Conservation (phyloP, 176 grass and related monocot genomes). For the Metroxylon sagu region DNA sequence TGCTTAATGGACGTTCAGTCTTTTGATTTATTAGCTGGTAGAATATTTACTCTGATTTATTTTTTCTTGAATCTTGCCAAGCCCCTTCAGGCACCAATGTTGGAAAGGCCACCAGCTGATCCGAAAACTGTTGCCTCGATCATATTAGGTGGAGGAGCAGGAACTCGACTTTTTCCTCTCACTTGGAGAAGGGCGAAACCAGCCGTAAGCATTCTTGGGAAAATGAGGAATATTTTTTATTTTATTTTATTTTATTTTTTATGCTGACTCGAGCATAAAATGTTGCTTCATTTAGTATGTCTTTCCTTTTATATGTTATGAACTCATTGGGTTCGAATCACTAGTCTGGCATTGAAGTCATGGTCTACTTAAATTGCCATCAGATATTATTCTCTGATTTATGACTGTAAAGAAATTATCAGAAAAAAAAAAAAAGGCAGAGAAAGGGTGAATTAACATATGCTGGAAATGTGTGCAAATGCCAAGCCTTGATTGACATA, state of each 20-base stretch:
- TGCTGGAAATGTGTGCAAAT: too few relatives aligned
- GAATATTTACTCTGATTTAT: not conserved
- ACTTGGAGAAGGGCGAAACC: constrained; percentile 77
- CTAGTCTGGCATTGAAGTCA: too few relatives aligned
- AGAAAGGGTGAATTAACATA: too few relatives aligned
- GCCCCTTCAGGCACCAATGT: constrained; percentile 10
- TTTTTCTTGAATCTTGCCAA: not conserved
- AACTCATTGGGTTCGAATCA: too few relatives aligned
- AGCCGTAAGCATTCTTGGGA: constrained; percentile 38
- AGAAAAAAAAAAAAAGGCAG: too few relatives aligned
- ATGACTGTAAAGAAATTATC: too few relatives aligned
- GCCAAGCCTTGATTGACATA: too few relatives aligned
- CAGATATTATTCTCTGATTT: too few relatives aligned
- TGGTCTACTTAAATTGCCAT: too few relatives aligned
- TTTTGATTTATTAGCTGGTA: not conserved
- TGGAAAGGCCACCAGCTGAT: constrained; percentile 23
- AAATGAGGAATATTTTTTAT: not conserved
- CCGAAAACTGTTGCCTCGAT: constrained; percentile 64
- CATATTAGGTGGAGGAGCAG: constrained; percentile 67
- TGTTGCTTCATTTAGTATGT: too few relatives aligned
- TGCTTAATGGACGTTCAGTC: not conserved
- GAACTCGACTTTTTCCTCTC: constrained; percentile 81
- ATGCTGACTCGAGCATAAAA: not conserved
- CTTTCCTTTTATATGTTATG: too few relatives aligned
- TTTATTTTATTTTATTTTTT: not conserved